Conservation (phyloP, 208 protist genomes). For the Trypanosoma caninum region DNA sequence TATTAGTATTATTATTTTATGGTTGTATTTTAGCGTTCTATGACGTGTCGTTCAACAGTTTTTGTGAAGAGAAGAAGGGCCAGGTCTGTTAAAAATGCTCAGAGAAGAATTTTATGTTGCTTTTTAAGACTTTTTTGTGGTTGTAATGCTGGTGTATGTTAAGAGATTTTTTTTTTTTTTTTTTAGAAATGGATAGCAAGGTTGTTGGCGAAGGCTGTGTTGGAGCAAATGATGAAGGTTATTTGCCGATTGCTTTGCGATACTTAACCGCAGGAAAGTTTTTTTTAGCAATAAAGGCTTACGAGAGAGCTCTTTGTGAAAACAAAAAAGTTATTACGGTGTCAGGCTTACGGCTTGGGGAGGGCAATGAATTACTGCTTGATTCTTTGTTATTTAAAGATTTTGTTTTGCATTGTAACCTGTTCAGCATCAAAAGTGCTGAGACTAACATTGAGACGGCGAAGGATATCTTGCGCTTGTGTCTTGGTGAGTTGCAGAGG, state of each 20-base stretch:
- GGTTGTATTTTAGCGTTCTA: not conserved
- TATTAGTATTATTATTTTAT: not conserved
- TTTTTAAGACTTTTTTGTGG: not conserved
- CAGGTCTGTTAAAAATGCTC: too few relatives aligned
- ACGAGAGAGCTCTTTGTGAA: slow-evolving; percentile 19
- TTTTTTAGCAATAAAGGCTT: slow-evolving; percentile 28
- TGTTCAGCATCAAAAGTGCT: slow-evolving; percentile 8
- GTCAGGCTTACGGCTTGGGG: not conserved
- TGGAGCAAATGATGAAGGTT: not conserved
- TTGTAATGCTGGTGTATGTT: not conserved
- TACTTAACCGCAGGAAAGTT: slow-evolving; percentile 8
- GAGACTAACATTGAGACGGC: slow-evolving; percentile 7
- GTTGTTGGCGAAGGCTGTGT: not conserved
- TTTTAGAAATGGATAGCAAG: slow-evolving; percentile 1
- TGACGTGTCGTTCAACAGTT: not conserved
- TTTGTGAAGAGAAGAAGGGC: too few relatives aligned
- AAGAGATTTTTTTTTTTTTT: slow-evolving; percentile 6
- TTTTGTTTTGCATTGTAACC: slow-evolving; percentile 32
- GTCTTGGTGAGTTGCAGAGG: slow-evolving; percentile 20
- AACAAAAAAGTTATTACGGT: not conserved
- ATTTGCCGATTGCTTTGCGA: slow-evolving; percentile 9
- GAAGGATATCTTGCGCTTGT: slow-evolving; percentile 29
- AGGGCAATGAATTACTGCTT: not conserved
- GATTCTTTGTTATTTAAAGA: slow-evolving; percentile 24
- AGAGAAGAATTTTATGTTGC: too few relatives aligned